These are phyloP conservation scores for Argentina anserina DNA, from an alignment of 306 rosid species.

Conservation along the genomic window DNA sequence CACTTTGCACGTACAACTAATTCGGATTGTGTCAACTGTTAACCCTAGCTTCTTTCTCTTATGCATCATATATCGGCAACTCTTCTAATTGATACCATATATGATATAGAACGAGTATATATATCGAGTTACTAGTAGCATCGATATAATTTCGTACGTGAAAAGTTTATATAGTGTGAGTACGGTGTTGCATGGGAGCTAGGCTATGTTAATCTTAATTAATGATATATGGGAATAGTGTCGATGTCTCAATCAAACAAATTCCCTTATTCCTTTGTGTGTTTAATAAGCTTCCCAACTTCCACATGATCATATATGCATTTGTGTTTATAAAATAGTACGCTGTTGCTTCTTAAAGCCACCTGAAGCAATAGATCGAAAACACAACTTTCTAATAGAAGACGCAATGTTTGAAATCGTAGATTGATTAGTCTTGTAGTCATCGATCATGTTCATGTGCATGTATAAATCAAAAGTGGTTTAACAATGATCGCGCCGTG, in stretches of 20 bases:
- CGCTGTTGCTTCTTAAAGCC: background rate
- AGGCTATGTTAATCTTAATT: background rate
- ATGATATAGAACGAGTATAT: no score
- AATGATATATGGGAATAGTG: background rate
- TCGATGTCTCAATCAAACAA: background rate
- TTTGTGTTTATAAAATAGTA: background rate
- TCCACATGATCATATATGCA: background rate
- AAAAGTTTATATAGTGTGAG: background rate
- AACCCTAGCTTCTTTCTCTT: no score
- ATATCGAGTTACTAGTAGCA: no score
- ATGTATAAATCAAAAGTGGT: no score
- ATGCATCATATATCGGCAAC: no score
- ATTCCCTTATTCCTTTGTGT: background rate
- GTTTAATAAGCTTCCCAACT: constrained; percentile 1
- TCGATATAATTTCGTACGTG: no score
- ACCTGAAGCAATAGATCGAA: constrained; percentile 3
- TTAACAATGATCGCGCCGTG: constrained; percentile 25
- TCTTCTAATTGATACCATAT: no score
- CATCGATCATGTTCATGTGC: background rate
- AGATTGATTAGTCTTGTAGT: background rate
- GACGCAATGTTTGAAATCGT: constrained; percentile 25
- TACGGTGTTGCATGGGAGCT: no score
- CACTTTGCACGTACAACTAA: no score
- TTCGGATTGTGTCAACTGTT: no score
- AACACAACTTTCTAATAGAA: background rate